phyloP scores from a whole-genome alignment of 139 green algal genomes.

The Zygnema circumcarinatum region DNA sequence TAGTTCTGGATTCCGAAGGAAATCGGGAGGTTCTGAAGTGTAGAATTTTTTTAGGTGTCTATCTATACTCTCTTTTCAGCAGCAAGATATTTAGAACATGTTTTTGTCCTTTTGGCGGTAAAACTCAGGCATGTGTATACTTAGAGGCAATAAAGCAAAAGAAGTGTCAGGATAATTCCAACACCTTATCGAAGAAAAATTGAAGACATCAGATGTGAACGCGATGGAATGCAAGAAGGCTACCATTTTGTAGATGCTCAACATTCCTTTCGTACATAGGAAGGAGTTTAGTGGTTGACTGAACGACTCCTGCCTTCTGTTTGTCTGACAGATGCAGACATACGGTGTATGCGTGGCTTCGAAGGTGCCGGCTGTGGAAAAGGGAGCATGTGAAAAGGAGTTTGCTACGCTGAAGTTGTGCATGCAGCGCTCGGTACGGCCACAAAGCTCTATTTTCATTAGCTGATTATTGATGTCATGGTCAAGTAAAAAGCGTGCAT shows the following conservation, averaged over 20 bases:
- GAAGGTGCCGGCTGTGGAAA: slow-evolving; percentile 39
- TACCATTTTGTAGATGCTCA: background rate
- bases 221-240: background rate
- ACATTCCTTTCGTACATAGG: background rate
- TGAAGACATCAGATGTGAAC: background rate
- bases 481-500: background rate
- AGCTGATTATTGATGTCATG: background rate
- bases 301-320: background rate
- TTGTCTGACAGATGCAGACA: slow-evolving; percentile 12
- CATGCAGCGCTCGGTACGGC: slow-evolving; percentile 25
- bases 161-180: background rate
- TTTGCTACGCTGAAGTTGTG: slow-evolving; percentile 37
- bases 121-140: no score
- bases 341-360: slow-evolving; percentile 48
- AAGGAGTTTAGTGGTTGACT: background rate
- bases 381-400: slow-evolving; percentile 43
- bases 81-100: background rate
- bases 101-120: background rate
- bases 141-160: background rate
- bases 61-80: background rate
- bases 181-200: background rate
- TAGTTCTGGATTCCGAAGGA: background rate
- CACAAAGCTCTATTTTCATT: background rate
- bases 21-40: background rate
- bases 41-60: background rate